Base-by-base conservation (phyloP, 2,329 filamentous ascomycete genomes). In the Fusarium scirpi region DNA sequence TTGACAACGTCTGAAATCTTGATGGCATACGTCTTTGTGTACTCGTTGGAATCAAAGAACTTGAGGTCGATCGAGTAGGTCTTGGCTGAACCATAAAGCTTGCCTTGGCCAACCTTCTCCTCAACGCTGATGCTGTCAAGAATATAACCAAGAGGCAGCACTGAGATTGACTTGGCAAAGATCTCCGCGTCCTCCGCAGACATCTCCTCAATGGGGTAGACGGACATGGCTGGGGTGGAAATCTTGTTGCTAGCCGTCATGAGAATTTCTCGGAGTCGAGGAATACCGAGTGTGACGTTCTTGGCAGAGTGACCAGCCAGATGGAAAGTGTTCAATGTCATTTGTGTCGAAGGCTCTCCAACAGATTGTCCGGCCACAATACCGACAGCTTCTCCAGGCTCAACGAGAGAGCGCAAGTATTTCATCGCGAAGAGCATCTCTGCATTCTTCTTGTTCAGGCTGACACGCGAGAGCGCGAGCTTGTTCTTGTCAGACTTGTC, bases 321-420 rank as follows among this genome's bases (percentile, higher is more conserved):
- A 87, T 99, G 96, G 89, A 99, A 99, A 29, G 97, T 99, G 83
- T 99, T 99, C 58, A 99, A 85, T 10, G 97, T 99, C 97, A 99
- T 99, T 80, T 99, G 96, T 13, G 96, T 99, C 4, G 94, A 98
- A 11, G 97, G 96, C 78, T 99, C 97, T 78, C 96, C 96, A 44
- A 99, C 91, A 32, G 95, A 98, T 81, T 99, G 96, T 12, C 94
- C 94, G 53, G 97, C 97, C 63, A 99, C 93, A 69, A 99, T 97
- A 72, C 96, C 96, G 27, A 99, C 94, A 27, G 96, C 95, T 83
- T 99, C 97, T 47, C 96, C 96, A 29, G 96, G 94, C 75, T 99
- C 95, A 25, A 98, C 92, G 11, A 98, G 87, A 3, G 94, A 97
- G 73, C 91, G 92, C 72, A 98, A 86, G 77, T 98, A 99, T 79